Conservation (phyloP, 495 filamentous ascomycete species). For the Penicillium longicatenatum region DNA sequence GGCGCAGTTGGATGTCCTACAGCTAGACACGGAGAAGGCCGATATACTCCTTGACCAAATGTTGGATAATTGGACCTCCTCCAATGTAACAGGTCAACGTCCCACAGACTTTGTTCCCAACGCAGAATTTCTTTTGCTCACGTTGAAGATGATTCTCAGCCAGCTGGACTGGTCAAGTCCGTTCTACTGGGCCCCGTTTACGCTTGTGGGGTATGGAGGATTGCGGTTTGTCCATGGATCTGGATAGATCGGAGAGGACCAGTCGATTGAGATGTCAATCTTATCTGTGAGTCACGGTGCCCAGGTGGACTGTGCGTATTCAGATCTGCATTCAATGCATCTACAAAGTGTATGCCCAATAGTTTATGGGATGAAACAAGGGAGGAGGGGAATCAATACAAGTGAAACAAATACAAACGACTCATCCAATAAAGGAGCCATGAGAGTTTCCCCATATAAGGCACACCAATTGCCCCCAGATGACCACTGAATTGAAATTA, state of each 20-base stretch:
- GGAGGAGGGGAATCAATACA: conserved; percentile 21
- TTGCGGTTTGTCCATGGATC: conserved; percentile 32
- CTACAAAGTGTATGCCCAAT: neutral
- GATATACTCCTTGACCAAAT: conserved; percentile 23
- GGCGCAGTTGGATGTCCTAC: conserved; percentile 28
- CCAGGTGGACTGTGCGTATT: conserved; percentile 5
- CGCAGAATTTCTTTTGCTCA: conserved; percentile 21
- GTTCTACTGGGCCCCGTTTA: conserved; percentile 33
- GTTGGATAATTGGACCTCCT: conserved; percentile 17
- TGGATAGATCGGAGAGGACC: neutral
- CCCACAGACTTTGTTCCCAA: conserved; percentile 29
- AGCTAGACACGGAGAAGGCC: conserved; percentile 25
- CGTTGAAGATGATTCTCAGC: conserved; percentile 24
- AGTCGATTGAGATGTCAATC: neutral
- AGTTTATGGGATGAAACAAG: conserved; percentile 24
- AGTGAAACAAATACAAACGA: conserved; percentile 26
- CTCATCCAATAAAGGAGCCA: conserved; percentile 4
- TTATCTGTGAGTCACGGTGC: neutral
- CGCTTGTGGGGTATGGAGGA: conserved; percentile 29
- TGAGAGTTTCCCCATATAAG: neutral
- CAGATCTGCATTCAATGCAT: neutral
- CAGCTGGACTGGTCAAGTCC: conserved; percentile 33
- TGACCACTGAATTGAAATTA: neutral
- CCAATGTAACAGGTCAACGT: neutral
- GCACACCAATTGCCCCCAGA: neutral